These are phyloP conservation scores for Microthyrium microscopicum DNA, from an alignment of 2,329 filamentous ascomycete genomes.

Conservation along the genomic window DNA sequence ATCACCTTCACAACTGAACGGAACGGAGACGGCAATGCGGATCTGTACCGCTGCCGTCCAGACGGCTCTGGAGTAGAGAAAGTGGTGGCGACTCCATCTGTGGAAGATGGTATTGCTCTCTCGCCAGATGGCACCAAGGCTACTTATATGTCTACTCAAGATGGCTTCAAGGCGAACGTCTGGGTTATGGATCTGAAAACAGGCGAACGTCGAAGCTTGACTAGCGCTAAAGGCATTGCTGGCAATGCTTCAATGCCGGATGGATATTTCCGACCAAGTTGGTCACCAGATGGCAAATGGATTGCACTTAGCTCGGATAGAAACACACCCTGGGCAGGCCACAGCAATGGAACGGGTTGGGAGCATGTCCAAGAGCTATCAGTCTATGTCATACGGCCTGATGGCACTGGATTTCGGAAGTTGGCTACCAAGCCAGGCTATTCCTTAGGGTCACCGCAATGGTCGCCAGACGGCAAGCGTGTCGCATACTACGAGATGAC, in stretches of 20 bases:
- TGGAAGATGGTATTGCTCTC: slow-evolving; percentile 22
- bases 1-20: slow-evolving; percentile 26
- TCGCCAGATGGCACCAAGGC: slow-evolving; percentile 23
- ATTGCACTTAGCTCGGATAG: slow-evolving; percentile 25
- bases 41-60: slow-evolving; percentile 22
- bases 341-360: slow-evolving; percentile 24
- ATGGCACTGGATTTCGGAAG: slow-evolving; percentile 22
- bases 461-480: slow-evolving; percentile 20
- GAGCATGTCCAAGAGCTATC: slow-evolving; percentile 26
- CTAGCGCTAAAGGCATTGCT: slow-evolving; percentile 16
- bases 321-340: slow-evolving; percentile 26
- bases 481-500: slow-evolving; percentile 26
- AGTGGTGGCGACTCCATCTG: slow-evolving; percentile 18
- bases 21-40: slow-evolving; percentile 23
- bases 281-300: slow-evolving; percentile 22
- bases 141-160: slow-evolving; percentile 27
- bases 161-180: slow-evolving; percentile 24
- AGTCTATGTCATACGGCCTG: slow-evolving; percentile 23
- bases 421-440: slow-evolving; percentile 19
- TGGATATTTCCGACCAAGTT: slow-evolving; percentile 26
- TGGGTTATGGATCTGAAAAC: slow-evolving; percentile 17
- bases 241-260: slow-evolving; percentile 17
- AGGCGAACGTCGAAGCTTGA: slow-evolving; percentile 14
- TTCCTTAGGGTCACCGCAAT: slow-evolving; percentile 23
- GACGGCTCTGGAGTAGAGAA: slow-evolving; percentile 21